These are phyloP conservation scores for Didymella segeticola DNA, from an alignment of 2,329 filamentous ascomycete species.

Conservation along the genomic window DNA sequence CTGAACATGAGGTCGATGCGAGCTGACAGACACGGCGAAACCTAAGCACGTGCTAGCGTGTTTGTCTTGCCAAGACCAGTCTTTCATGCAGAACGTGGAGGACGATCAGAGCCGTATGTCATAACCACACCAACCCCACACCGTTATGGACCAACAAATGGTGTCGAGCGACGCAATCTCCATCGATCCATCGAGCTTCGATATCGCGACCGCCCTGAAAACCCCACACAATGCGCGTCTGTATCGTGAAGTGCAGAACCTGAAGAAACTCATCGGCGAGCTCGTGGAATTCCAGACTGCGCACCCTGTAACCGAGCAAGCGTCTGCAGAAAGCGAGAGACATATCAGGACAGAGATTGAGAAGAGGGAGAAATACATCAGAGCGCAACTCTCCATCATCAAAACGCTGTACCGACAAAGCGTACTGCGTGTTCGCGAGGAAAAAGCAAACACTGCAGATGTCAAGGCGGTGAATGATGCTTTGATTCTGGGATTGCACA, in stretches of 20 bases:
- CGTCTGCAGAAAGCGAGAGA: constrained; percentile 31
- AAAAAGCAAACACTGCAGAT: constrained; percentile 85
- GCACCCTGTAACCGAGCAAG: constrained; percentile 31
- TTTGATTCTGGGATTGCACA: constrained; percentile 90
- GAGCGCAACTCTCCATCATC: constrained; percentile 64
- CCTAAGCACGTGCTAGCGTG: constrained; percentile 3
- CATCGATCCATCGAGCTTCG: constrained; percentile 28
- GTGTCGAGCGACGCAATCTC: constrained; percentile 16
- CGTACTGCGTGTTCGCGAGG: constrained; percentile 80
- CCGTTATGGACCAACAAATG: constrained; percentile 19
- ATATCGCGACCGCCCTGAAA: constrained; percentile 36
- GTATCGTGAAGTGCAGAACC: constrained; percentile 40
- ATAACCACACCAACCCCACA: background rate
- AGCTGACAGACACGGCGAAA: too few relatives aligned
- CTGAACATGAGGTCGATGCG: background rate
- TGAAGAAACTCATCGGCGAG: constrained; percentile 41
- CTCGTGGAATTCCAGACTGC: constrained; percentile 41
- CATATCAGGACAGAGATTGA: constrained; percentile 33
- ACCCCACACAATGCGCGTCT: constrained; percentile 40
- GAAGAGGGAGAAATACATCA: constrained; percentile 72
- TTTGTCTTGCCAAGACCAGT: background rate
- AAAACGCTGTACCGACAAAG: constrained; percentile 84
- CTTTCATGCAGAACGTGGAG: background rate
- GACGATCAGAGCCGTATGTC: background rate
- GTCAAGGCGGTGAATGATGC: constrained; percentile 89